Percentiles rank a stretch among this genome's conserved stretches.
Evolutionary conservation across 768 basidiomycete genomes (phyloP).

Genomic region (Leucogyrophana mollusca): DNA sequence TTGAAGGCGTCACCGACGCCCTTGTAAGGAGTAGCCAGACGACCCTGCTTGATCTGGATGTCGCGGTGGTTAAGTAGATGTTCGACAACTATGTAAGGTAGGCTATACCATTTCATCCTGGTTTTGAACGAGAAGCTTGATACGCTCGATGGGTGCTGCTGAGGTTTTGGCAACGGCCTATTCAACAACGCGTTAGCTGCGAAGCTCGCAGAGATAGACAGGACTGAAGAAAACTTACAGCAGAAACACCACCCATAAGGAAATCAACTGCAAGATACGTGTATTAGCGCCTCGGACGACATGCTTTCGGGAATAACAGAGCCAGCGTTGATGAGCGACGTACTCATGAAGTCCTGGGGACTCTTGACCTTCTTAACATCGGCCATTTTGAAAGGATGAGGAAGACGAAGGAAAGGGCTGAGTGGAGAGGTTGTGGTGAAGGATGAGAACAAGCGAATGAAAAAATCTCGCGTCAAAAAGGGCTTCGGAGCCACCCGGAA

Average conservation of each 20-base stretch:
- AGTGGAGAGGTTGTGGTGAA: slow-evolving; percentile 54
- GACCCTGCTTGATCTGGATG: slow-evolving; percentile 95
- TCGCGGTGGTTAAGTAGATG: not conserved
- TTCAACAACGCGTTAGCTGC: slow-evolving; percentile 19
- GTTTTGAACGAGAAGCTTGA: slow-evolving; percentile 98
- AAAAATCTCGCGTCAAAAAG: slow-evolving; percentile 50
- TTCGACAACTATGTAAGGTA: not conserved
- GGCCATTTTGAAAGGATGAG: slow-evolving; percentile 65
- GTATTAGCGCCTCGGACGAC: slow-evolving; percentile 30
- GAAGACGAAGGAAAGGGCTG: slow-evolving; percentile 36
- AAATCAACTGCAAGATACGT: slow-evolving; percentile 67
- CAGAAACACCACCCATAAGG: slow-evolving; percentile 95
- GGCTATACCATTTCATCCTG: slow-evolving; percentile 98
- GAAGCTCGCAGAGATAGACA: not conserved
- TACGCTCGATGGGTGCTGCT: slow-evolving; percentile 99
- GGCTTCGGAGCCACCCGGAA: slow-evolving; percentile 31
- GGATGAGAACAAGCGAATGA: slow-evolving; percentile 40
- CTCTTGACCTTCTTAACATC: slow-evolving; percentile 82
- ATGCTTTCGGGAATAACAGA: not conserved
- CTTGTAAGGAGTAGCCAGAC: slow-evolving; percentile 95
- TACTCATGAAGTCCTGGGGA: slow-evolving; percentile 88
- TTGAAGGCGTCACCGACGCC: slow-evolving; percentile 89
- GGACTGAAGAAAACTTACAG: slow-evolving; percentile 47
- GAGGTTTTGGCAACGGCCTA: slow-evolving; percentile 98
- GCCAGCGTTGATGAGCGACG: slow-evolving; percentile 6